Percentiles rank a stretch among this genome's conserved stretches.
These are phyloP conservation scores for Fusarium floridanum DNA, from an alignment of 2,329 filamentous ascomycete species.

Conservation along the genomic window DNA sequence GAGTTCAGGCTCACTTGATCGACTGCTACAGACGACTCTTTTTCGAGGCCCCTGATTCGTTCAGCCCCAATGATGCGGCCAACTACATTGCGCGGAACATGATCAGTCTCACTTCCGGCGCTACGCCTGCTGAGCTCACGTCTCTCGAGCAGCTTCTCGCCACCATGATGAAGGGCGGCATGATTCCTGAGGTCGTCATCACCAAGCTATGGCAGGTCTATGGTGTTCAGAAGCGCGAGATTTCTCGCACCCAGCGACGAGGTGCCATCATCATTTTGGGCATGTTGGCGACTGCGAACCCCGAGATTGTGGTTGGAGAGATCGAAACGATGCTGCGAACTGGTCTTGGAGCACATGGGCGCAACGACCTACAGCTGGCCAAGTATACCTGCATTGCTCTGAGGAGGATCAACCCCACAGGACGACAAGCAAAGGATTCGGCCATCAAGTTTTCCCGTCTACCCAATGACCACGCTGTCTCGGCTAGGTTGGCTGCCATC, in stretches of 20 bases:
- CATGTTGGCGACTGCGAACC: slow-evolving; percentile 94
- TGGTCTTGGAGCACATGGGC: slow-evolving; percentile 84
- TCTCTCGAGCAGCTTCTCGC: slow-evolving; percentile 94
- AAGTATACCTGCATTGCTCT: slow-evolving; percentile 97
- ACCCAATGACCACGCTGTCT: slow-evolving; percentile 90
- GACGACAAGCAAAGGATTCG: slow-evolving; percentile 82
- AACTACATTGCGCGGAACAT: slow-evolving; percentile 98
- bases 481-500: slow-evolving; percentile 84
- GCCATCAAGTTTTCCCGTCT: slow-evolving; percentile 79
- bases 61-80: slow-evolving; percentile 88
- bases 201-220: slow-evolving; percentile 98
- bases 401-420: slow-evolving; percentile 87
- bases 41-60: slow-evolving; percentile 92
- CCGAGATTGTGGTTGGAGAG: slow-evolving; percentile 92
- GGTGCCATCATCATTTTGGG: slow-evolving; percentile 96
- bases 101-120: slow-evolving; percentile 97
- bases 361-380: slow-evolving; percentile 86
- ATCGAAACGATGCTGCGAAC: slow-evolving; percentile 95
- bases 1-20: slow-evolving; percentile 95
- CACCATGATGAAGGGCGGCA: slow-evolving; percentile 96
- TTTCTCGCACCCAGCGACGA: slow-evolving; percentile 89
- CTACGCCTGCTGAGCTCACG: slow-evolving; percentile 93
- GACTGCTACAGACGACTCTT: slow-evolving; percentile 97
- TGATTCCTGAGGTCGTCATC: slow-evolving; percentile 87
- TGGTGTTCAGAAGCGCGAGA: slow-evolving; percentile 91